phyloP scores from a whole-genome alignment of 2,329 filamentous ascomycete genomes.

The Neopestalotiopsis sp. region DNA sequence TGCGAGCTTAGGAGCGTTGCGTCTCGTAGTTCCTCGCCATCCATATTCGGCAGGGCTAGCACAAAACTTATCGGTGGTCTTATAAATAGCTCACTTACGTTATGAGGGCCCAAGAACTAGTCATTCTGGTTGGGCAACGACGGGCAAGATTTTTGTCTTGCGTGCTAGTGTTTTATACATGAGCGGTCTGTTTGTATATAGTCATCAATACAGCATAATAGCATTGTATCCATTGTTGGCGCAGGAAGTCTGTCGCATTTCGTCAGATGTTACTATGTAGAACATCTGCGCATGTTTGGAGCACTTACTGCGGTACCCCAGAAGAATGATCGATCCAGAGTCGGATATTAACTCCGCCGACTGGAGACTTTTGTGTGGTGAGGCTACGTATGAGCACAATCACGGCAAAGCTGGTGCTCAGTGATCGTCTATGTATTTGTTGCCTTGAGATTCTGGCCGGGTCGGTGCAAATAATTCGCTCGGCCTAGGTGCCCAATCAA shows the following conservation, averaged over 20 bases:
- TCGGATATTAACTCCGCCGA: background rate
- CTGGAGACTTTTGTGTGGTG: background rate
- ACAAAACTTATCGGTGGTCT: background rate
- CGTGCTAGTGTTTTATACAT: conserved; percentile 4
- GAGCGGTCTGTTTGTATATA: background rate
- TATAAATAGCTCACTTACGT: conserved; percentile 13
- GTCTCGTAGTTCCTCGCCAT: background rate
- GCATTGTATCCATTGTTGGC: background rate
- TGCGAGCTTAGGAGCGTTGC: conserved; percentile 3
- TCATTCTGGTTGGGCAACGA: conserved; percentile 9
- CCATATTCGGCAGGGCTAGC: background rate
- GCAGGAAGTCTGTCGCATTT: background rate
- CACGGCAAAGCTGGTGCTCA: background rate
- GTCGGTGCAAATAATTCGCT: conserved; percentile 2
- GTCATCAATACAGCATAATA: background rate
- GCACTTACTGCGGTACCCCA: background rate
- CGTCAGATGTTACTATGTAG: background rate
- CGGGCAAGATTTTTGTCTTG: conserved; percentile 4
- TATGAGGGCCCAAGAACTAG: background rate
- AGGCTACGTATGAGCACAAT: background rate
- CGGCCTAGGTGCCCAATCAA: background rate
- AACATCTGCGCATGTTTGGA: background rate
- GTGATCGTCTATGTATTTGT: background rate
- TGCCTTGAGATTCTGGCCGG: background rate
- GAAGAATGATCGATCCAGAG: background rate